These are phyloP conservation scores for Aspergillus versicolor DNA, from an alignment of 2,329 filamentous ascomycete species.

Conservation along the genomic window DNA sequence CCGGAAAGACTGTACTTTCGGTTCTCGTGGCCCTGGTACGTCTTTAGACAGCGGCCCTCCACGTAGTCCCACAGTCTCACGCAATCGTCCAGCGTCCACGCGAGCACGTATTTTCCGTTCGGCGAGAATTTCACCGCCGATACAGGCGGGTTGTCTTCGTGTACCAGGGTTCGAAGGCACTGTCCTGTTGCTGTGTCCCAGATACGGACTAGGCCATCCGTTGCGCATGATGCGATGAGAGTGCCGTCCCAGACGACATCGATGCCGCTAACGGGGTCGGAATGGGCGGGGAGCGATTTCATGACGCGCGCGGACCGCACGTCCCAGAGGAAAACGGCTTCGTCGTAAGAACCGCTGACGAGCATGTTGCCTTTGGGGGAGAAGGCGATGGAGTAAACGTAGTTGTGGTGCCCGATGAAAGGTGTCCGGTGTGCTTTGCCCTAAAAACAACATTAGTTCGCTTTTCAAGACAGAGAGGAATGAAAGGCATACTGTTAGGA, in stretches of 20 bases:
- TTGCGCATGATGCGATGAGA: slow-evolving; percentile 84
- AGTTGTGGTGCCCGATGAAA: slow-evolving; percentile 88
- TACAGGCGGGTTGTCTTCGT: slow-evolving; percentile 92
- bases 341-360: slow-evolving; percentile 92
- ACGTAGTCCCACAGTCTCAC: slow-evolving; percentile 95
- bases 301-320: slow-evolving; percentile 83
- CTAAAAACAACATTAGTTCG: slow-evolving; percentile 17
- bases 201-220: slow-evolving; percentile 86
- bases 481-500: slow-evolving; percentile 45
- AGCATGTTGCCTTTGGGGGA: slow-evolving; percentile 98
- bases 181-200: slow-evolving; percentile 97
- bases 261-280: slow-evolving; percentile 89
- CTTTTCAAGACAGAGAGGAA: not conserved
- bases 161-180: slow-evolving; percentile 88
- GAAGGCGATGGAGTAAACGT: slow-evolving; percentile 90
- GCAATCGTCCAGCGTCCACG: slow-evolving; percentile 86
- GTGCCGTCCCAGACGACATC: slow-evolving; percentile 93
- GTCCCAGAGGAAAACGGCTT: slow-evolving; percentile 97
- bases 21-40: slow-evolving; percentile 91
- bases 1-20: slow-evolving; percentile 80
- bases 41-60: slow-evolving; percentile 87
- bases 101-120: slow-evolving; percentile 89
- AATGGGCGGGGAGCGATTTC: slow-evolving; percentile 89
- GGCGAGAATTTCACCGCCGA: slow-evolving; percentile 88
- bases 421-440: slow-evolving; percentile 59